These are phyloP conservation scores for Tricholoma sp. DNA, from an alignment of 768 basidiomycete genomes.

Conservation along the genomic window DNA sequence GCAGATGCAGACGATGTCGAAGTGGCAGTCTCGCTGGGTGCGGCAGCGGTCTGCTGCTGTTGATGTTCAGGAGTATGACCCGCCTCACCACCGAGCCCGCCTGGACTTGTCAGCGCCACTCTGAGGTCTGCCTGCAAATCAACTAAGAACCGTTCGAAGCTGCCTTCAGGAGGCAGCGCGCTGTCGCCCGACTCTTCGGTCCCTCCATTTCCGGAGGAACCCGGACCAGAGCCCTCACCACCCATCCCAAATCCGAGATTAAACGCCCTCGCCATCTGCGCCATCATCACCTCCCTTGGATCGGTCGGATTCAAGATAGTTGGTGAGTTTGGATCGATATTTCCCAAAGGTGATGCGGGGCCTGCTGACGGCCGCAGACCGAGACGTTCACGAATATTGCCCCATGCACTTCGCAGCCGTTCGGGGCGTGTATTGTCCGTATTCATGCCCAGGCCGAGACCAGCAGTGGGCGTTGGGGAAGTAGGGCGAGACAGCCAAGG, in stretches of 20 bases:
- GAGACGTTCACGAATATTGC: slow-evolving; percentile 62
- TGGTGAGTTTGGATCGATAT: slow-evolving; percentile 2
- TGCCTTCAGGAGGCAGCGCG: slow-evolving; percentile 45
- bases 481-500: slow-evolving; percentile 14
- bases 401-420: slow-evolving; percentile 63
- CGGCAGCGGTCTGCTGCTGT: background rate
- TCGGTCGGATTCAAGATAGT: slow-evolving; percentile 27
- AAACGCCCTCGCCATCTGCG: slow-evolving; percentile 79
- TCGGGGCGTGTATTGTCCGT: slow-evolving; percentile 32
- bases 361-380: slow-evolving; percentile 38
- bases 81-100: background rate
- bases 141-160: slow-evolving; percentile 77
- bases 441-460: slow-evolving; percentile 22
- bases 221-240: slow-evolving; percentile 17
- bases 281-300: slow-evolving; percentile 66
- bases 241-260: slow-evolving; percentile 61
- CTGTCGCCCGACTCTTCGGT: background rate
- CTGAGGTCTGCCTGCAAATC: slow-evolving; percentile 75
- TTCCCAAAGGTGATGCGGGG: slow-evolving; percentile 10
- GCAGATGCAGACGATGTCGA: background rate
- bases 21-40: background rate
- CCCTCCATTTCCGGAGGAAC: slow-evolving; percentile 3
- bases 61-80: background rate
- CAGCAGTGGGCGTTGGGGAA: slow-evolving; percentile 45
- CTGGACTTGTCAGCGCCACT: slow-evolving; percentile 40